Evolutionary conservation across 441 rosid species (phyloP).

Genomic region (Populus trichocarpa): DNA sequence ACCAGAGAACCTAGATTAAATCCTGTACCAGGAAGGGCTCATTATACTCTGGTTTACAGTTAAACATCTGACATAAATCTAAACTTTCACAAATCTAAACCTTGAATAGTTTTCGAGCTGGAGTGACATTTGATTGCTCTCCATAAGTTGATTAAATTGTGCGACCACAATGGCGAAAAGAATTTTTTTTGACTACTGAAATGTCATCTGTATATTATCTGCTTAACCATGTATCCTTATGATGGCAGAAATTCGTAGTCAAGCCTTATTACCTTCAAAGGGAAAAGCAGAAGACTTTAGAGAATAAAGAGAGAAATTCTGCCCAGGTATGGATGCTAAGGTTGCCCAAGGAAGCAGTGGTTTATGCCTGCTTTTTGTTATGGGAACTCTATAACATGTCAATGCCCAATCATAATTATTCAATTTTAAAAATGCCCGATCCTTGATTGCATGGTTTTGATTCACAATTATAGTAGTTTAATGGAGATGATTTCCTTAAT

Average conservation of each 20-base stretch:
- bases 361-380: constrained; percentile 2
- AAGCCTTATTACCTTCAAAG: constrained; percentile 74
- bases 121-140: neutral
- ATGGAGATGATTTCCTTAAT: neutral
- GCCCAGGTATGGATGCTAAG: constrained; percentile 55
- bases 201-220: constrained; percentile 1
- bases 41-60: neutral
- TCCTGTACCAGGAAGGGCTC: neutral
- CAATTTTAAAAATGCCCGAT: neutral
- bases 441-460: neutral
- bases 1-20: neutral
- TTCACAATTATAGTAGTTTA: neutral
- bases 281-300: constrained; percentile 68
- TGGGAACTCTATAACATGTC: neutral
- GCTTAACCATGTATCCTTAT: neutral
- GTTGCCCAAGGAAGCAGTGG: constrained; percentile 5
- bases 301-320: constrained; percentile 65
- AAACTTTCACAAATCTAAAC: neutral
- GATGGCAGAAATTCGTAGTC: constrained; percentile 63
- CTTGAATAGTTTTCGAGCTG: neutral
- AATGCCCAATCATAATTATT: neutral
- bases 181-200: neutral
- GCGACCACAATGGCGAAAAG: neutral
- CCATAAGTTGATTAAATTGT: constrained; percentile 1
- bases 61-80: neutral